Percentiles rank a stretch among this genome's conserved stretches.
Conservation (phyloP, 345 rosid genomes). For the Citrus sinensis region DVS_A1.0 CM039165.1:35922501-35923000, state of each 20-base stretch:
- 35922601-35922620: slow-evolving; percentile 8
- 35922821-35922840: neutral
- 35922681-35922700: slow-evolving; percentile 32
- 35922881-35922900: too few species aligned
- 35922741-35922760: slow-evolving; percentile 28
- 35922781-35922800: slow-evolving; percentile 37
- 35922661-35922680: slow-evolving; percentile 31
- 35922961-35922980: slow-evolving; percentile 36
- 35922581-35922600: slow-evolving; percentile 21
- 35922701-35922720: slow-evolving; percentile 32
- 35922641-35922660: slow-evolving; percentile 14
- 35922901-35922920: too few species aligned
- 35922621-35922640: slow-evolving; percentile 25
- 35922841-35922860: slow-evolving; percentile 10
- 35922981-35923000: neutral
- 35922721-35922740: slow-evolving; percentile 47
- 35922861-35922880: slow-evolving; percentile 7
- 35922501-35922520: neutral
- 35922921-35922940: slow-evolving; percentile 3
- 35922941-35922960: slow-evolving; percentile 12
- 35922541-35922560: neutral
- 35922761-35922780: slow-evolving; percentile 28
- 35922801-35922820: slow-evolving; percentile 15
- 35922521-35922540: slow-evolving; percentile 15
- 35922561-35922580: slow-evolving; percentile 3